A percentile compares a stretch with the other conserved stretches of the same genome.
These are phyloP conservation scores for Lactifluus volemus DNA, from an alignment of 768 basidiomycete genomes.

Conservation along the genomic window DNA sequence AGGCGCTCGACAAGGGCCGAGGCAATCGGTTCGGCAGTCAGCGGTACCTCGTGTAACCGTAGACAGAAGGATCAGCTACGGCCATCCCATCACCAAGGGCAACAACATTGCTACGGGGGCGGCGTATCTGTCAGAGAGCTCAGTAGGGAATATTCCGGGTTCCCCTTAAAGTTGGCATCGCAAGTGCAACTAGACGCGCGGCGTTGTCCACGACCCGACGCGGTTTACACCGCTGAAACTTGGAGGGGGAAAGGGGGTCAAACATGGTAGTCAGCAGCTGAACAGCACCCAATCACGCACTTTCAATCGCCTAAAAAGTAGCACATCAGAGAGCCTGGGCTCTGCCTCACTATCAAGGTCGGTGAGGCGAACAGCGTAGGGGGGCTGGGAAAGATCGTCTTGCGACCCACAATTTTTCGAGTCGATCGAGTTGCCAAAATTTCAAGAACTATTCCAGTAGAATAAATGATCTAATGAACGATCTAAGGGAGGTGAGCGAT, in stretches of 20 bases:
- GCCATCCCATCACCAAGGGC: slow-evolving; percentile 7
- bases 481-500: slow-evolving; percentile 12
- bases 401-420: not conserved
- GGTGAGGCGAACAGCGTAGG: not conserved
- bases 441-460: not conserved
- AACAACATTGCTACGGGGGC: slow-evolving; percentile 4
- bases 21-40: slow-evolving; percentile 3
- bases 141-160: not conserved
- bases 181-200: not conserved
- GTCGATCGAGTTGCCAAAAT: not conserved
- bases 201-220: not conserved
- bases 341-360: not conserved
- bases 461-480: not conserved
- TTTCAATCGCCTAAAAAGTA: not conserved
- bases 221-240: not conserved
- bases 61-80: slow-evolving; percentile 1
- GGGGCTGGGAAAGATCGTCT: not conserved
- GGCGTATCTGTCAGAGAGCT: slow-evolving; percentile 6
- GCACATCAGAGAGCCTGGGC: not conserved
- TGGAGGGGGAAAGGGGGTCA: not conserved
- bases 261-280: not conserved
- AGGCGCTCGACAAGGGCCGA: not conserved
- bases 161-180: not conserved
- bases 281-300: not conserved
- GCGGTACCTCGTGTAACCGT: slow-evolving; percentile 3